Percentiles rank a stretch among this genome's conserved stretches.
phyloP scores from a whole-genome alignment of 73 alveolate genomes.

The Breviolum minutum region DNA sequence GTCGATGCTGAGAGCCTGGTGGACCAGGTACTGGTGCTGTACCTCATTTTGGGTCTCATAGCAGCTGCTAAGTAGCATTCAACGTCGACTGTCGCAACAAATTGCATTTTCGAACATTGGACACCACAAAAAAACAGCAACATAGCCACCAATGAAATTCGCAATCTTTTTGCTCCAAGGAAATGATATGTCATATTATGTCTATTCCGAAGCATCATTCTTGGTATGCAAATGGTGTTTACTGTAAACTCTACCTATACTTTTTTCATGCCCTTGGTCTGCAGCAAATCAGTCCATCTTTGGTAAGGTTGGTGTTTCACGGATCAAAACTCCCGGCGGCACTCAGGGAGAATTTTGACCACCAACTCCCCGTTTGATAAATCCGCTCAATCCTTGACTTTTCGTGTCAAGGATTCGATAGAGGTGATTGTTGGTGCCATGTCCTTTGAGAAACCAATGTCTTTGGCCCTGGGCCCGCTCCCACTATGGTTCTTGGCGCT shows the following conservation, averaged over 20 bases:
- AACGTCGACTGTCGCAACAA: background rate
- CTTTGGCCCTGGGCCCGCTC: constrained; percentile 5
- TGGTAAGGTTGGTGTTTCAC: too few relatives aligned
- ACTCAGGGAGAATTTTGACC: too few relatives aligned
- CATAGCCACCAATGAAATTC: background rate
- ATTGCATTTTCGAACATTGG: background rate
- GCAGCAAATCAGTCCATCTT: too few relatives aligned
- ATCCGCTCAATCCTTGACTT: background rate
- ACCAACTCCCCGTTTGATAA: too few relatives aligned
- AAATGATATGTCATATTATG: too few relatives aligned
- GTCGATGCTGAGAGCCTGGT: too few relatives aligned
- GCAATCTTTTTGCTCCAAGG: background rate
- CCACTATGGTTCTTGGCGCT: constrained; percentile 93
- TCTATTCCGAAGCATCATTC: too few relatives aligned
- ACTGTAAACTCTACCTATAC: too few relatives aligned
- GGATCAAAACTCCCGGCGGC: too few relatives aligned
- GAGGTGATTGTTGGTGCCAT: constrained; percentile 59
- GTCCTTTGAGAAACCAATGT: background rate
- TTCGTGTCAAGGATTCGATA: background rate
- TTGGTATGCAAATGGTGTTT: too few relatives aligned
- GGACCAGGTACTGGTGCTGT: constrained; percentile 18
- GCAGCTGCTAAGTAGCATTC: background rate
- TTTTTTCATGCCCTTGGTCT: too few relatives aligned
- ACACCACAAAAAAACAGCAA: too few relatives aligned
- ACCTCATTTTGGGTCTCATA: constrained; percentile 6